Conservation (phyloP, 805 yeast genomes). For the Clavispora asparagi region DNA sequence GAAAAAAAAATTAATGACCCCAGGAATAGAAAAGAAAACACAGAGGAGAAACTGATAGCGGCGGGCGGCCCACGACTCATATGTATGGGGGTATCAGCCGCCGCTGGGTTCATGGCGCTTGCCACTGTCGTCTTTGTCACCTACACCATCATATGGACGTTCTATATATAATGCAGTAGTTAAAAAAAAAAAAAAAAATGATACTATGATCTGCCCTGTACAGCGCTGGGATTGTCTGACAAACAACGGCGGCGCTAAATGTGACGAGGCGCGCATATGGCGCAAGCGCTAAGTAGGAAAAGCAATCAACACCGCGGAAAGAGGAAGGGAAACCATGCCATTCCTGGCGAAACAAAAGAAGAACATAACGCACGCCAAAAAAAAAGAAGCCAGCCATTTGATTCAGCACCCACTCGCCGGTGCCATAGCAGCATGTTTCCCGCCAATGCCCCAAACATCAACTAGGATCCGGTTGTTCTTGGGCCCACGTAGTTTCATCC, state of each 20-base stretch:
- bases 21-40: background rate
- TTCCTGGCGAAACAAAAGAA: too few species aligned
- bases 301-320: too few species aligned
- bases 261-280: background rate
- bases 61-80: background rate
- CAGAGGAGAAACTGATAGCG: background rate
- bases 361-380: too few species aligned
- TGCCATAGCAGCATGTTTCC: too few species aligned
- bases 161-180: background rate
- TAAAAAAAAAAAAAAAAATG: background rate
- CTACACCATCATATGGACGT: background rate
- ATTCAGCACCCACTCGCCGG: too few species aligned
- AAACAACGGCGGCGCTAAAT: background rate
- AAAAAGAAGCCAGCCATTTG: too few species aligned
- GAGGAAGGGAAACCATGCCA: too few species aligned
- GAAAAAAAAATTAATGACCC: background rate
- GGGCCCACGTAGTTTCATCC: background rate
- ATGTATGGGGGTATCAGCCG: background rate
- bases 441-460: too few species aligned
- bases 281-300: background rate
- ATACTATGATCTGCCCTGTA: too few species aligned
- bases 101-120: background rate
- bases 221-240: too few species aligned
- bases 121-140: background rate
- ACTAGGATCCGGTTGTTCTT: too few species aligned